Conservation (phyloP, 148 eudicot genomes). For the Selenicereus undatus region DNA sequence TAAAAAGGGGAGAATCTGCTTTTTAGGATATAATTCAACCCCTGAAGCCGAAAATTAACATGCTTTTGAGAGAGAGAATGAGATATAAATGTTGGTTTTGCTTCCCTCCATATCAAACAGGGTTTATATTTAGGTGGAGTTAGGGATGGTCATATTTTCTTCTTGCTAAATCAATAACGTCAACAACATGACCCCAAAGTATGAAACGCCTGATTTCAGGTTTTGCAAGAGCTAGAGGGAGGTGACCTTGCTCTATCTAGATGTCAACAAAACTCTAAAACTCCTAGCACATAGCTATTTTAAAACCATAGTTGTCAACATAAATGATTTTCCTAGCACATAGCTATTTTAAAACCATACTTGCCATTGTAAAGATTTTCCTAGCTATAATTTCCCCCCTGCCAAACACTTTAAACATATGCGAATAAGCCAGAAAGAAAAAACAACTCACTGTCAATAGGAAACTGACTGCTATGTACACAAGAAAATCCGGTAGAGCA, state of each 20-base stretch:
- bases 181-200: not conserved
- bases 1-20: not conserved
- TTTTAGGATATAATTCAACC: not conserved
- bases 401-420: not conserved
- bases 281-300: not conserved
- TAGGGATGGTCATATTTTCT: not conserved
- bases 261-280: not conserved
- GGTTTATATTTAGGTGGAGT: not conserved
- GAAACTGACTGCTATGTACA: conserved; percentile 94
- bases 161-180: not conserved
- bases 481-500: conserved; percentile 94
- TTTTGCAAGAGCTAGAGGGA: no score
- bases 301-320: not conserved
- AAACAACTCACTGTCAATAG: conserved; percentile 67
- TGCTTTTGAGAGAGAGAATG: no score
- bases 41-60: not conserved
- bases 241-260: no score
- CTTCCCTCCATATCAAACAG: not conserved
- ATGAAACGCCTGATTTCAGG: not conserved
- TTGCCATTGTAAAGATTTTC: not conserved
- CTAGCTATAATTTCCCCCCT: not conserved
- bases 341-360: not conserved
- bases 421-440: conserved; percentile 2
- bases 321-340: not conserved
- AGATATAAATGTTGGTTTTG: no score